Base-by-base conservation (phyloP, 768 basidiomycete genomes). In the Naganishia antarctica region DNA sequence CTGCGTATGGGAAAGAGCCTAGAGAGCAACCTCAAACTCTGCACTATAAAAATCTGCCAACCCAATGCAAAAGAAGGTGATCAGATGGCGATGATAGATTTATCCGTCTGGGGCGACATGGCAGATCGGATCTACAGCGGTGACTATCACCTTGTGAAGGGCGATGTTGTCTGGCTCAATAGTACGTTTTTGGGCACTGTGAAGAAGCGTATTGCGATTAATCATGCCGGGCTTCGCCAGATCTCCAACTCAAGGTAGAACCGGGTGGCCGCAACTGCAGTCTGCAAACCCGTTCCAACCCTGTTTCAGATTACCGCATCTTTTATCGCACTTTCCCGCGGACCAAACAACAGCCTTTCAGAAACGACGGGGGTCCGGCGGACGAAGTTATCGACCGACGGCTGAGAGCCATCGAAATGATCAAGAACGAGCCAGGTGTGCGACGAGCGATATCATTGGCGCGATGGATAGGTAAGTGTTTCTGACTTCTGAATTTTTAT, bases 101-200 rank as follows among this genome's bases (percentile, higher is more conserved):
- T 45, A 12, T 3, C 50, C n/a, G 21, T 46, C 15, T 40, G 40
- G 62, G 50, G 62, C 28, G 40, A 51, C 40, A 18, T 63, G 18
- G 29, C 51, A 34, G 62, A 51, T 31, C 31, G 50, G 18, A 31
- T 51, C 3, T 28, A 37, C 4, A 28, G 28, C 16, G 41, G 41
- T 12, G 41, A 51, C 11, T 23, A 57, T 51, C 48, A 50, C 1
- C 40, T 63, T 2, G 31, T 45, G 7, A 47, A 43, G 15, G 62
- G 62, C 15, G 62, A 63, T 51, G 50, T 63, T 8, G 50, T 63
- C 29, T 63, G 62, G 62, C 31, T 63, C 28, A 57, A 45, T 23
- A 53, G 61, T 63, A 31, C 31, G 61, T 51, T n/a, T n/a, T n/a
- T n/a, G n/a, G n/a, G n/a, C n/a, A n/a, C n/a, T n/a, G n/a, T n/a